Evolutionary conservation across 306 rosid species (phyloP), one percentile per base, ranked within the genome.

Genomic region (Rosa multiflora): DNA sequence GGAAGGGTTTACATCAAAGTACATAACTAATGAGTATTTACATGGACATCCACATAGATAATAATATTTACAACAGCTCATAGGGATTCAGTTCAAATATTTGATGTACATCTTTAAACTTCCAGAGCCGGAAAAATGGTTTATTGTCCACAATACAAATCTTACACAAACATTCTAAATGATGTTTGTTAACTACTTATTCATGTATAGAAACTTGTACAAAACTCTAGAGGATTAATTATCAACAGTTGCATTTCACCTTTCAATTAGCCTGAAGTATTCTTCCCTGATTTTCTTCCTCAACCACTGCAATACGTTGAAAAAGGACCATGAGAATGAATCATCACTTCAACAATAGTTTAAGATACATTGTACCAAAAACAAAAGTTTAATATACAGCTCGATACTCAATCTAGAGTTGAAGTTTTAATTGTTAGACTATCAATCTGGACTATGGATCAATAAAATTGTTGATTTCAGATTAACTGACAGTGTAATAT

Each of bases 201-300:
- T 26, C 42, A 72, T 81, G 48, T 73, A 71, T 61, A 70, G 49
- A 77, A 59, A 47, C 67, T 69, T 51, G 35, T 75, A 75, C 58
- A 44, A 23, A 18, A 48, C 13, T 26, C 42, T 56, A 37, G 67
- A 77, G 21, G 53, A 63, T 49, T 37, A 39, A 9, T 44, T 56
- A n/a, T 75, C 37, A 10, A 20, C 59, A 75, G 55, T 58, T 56
- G 17, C 42, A 32, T 61, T 58, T 59, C 52, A 14, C 82, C 42
- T 58, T 63, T 91, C 88, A 92, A 78, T 92, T 92, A 76, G 92
- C 79, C 78, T 92, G 99, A 72, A 92, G 95, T 85, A 89, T 77
- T 84, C 93, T 90, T 80, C 87, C 93, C 67, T 77, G 84, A 72
- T 75, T 84, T 79, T 90, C 91, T 78, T 90, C 94, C 81, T 91